Percentiles rank a stretch among this genome's conserved stretches.
Conservation (phyloP, 768 basidiomycete species). For the Galerina marginata region DNA sequence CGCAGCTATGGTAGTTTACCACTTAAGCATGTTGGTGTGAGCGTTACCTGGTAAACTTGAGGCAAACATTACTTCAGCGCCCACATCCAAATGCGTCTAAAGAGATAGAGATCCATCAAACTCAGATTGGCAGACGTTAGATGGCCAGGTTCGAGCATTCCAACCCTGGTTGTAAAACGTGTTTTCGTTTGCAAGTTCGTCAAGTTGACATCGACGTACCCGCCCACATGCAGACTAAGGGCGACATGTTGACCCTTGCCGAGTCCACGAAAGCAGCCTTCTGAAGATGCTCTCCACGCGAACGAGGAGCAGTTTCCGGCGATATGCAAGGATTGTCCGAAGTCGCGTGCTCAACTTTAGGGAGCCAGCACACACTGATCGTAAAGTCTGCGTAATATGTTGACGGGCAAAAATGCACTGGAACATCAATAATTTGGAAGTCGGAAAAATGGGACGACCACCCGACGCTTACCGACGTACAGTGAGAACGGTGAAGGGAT, state of each 20-base stretch:
- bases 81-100: slow-evolving; percentile 17
- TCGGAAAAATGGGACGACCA: slow-evolving; percentile 11
- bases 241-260: background rate
- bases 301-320: background rate
- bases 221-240: background rate
- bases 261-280: background rate
- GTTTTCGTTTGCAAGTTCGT: background rate
- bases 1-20: background rate
- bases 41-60: background rate
- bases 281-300: background rate
- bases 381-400: background rate
- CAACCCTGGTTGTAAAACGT: slow-evolving; percentile 14
- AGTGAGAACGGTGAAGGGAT: slow-evolving; percentile 10
- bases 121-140: slow-evolving; percentile 5
- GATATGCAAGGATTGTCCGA: background rate
- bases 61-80: slow-evolving; percentile 1
- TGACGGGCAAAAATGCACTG: too few species aligned
- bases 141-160: slow-evolving; percentile 10
- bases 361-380: background rate
- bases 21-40: background rate
- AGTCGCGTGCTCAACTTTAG: background rate
- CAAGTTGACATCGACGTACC: background rate
- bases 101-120: background rate
- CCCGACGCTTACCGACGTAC: slow-evolving; percentile 4
- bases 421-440: background rate